Evolutionary conservation across 768 basidiomycete species (phyloP), one percentile per base, ranked within the genome.

Genomic region (Suillus cothurnatus): DNA sequence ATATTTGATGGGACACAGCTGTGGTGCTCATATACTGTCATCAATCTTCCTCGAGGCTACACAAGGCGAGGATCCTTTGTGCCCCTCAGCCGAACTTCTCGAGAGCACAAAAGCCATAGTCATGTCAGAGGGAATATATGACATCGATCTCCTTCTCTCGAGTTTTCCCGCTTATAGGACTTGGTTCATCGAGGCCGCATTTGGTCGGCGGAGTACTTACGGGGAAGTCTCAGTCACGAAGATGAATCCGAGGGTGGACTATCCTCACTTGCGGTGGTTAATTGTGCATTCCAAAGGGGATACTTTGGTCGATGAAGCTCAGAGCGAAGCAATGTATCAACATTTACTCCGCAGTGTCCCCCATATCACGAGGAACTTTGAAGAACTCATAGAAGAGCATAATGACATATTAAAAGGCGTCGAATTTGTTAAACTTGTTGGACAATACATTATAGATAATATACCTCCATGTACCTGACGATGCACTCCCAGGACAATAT

Each of bases 111-210:
- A 81, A 61, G 89, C 81, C 19, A 78, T 93, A 55, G 75, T 88
- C 60, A 67, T 89, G 69, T 88, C 93, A 1, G 92, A 91, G 74
- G 93, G 93, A 38, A 88, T 94, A 67, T 93, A 88, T 75, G 88
- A 94, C 74, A 76, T 93, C 66, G 89, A 91, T 74, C 69, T 81
- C 5, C 82, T 94, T 49, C 79, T 93, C 31, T 68, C 73, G 15
- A 82, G 79, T 64, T 93, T 92, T 77, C 91, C 92, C 2, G 32
- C 53, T n/a, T 94, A 94, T 74, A 82, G 79, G 60, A 71, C 78
- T 8, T 88, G 88, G 89, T 94, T 94, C 74, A 82, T 95, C 64
- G 82, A 82, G 45, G 72, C 80, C 26, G 79, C 87, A 0, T 94
- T 95, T 69, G 90, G 88, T 26, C 70, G 73, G 34, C 74, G 69